Conservation (phyloP, 371 early-diverging fungal species). For the Actinomortierella ambigua region DNA sequence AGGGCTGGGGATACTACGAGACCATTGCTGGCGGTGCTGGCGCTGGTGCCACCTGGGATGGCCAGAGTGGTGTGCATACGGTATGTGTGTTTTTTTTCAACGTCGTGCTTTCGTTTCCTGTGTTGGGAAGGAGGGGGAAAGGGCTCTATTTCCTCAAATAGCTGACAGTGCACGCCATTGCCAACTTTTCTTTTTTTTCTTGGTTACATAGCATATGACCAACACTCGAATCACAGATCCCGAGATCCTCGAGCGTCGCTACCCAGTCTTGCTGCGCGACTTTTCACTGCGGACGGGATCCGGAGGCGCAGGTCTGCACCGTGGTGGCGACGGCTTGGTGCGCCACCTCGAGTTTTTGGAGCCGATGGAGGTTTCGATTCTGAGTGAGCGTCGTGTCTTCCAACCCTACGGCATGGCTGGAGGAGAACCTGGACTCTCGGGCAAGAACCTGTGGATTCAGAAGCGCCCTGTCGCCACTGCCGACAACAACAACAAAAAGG, state of each 20-base stretch:
- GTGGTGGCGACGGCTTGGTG: constrained; percentile 90
- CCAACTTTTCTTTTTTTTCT: constrained; percentile 1
- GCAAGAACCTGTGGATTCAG: constrained; percentile 83
- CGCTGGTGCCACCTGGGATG: constrained; percentile 91
- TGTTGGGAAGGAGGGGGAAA: too few relatives aligned
- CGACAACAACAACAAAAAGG: constrained; percentile 31
- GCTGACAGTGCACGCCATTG: too few relatives aligned
- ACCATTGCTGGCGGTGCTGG: constrained; percentile 89
- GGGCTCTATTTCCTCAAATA: not conserved
- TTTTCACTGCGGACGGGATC: constrained; percentile 82
- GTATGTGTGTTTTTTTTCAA: constrained; percentile 24
- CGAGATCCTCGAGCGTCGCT: constrained; percentile 93
- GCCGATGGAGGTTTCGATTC: constrained; percentile 84
- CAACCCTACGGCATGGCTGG: constrained; percentile 89
- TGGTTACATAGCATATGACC: constrained; percentile 87
- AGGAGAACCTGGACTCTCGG: constrained; percentile 77
- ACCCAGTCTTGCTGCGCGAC: constrained; percentile 88
- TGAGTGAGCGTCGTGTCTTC: constrained; percentile 92
- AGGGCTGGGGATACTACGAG: constrained; percentile 96
- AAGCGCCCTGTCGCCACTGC: constrained; percentile 20
- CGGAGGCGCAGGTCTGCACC: constrained; percentile 81
- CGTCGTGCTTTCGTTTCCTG: too few relatives aligned
- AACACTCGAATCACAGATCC: constrained; percentile 97
- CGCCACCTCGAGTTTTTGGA: constrained; percentile 86
- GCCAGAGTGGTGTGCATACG: constrained; percentile 76